Percentiles rank a stretch among this genome's conserved stretches.
Conservation (phyloP, 345 rosid species). For the Acer yangbiense region DNA sequence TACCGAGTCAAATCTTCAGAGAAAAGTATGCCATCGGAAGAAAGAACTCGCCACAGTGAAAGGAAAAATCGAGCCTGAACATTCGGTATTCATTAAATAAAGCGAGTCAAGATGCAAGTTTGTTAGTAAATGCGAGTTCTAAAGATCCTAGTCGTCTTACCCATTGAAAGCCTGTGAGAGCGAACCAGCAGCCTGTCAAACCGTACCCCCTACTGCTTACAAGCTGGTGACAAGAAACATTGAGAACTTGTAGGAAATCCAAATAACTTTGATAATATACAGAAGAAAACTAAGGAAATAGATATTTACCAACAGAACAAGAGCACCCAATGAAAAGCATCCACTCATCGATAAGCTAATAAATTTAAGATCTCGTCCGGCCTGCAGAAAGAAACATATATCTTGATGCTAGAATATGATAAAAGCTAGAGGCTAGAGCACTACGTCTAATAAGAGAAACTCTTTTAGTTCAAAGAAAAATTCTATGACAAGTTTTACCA, state of each 20-base stretch:
- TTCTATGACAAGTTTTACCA: neutral
- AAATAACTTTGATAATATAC: neutral
- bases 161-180: conserved; percentile 57
- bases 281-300: neutral
- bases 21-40: conserved; percentile 46
- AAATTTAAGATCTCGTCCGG: conserved; percentile 79
- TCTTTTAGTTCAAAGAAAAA: neutral
- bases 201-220: conserved; percentile 48
- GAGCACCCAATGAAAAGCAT: conserved; percentile 60
- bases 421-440: neutral
- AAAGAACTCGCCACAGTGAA: conserved; percentile 47
- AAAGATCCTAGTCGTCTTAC: conserved; percentile 26
- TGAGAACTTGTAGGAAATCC: neutral
- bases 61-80: conserved; percentile 51
- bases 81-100: neutral
- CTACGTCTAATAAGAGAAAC: neutral
- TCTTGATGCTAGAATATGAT: neutral
- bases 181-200: conserved; percentile 52
- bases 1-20: conserved; percentile 34
- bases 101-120: conserved; percentile 4
- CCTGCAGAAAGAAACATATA: conserved; percentile 46
- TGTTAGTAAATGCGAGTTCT: neutral
- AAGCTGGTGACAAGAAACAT: conserved; percentile 29
- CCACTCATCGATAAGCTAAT: conserved; percentile 69
- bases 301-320: conserved; percentile 56